Base-by-base conservation (phyloP, 192 early-diverging fungal species). In the Rhizoclosmatium sp. region DNA sequence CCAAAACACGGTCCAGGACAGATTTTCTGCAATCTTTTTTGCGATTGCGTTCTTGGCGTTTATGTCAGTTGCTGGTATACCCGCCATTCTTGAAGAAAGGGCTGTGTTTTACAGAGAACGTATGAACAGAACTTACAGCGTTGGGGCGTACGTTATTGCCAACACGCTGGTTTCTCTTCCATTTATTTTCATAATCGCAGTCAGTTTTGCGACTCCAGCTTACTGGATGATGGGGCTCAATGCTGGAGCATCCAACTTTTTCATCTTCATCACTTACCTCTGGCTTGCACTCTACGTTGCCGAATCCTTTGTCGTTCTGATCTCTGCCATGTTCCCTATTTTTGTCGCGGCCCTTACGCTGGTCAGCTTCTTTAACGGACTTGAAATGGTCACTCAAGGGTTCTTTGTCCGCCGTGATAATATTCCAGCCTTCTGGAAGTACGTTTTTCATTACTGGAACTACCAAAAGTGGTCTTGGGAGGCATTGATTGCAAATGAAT, bases 51-150 rank as follows among this genome's bases (percentile, higher is more conserved):
- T 82, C 67, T 58, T 82, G 41, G 68, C 46, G 31, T 82, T 82
- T 58, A 82, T 85, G 84, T 54, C 73, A n/a, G 84, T 85, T 10
- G 84, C 84, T 46, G 81, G 82, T 46, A 85, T 85, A 23, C 84
- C 84, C 2, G 78, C 80, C 4, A 80, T 85, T 47, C 59, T 85
- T 2, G 84, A 85, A 66, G 84, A 85, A 49, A 78, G 84, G 2
- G 45, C 19, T 45, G 82, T 85, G 3, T 85, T 83, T 71, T 47
- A 85, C 5, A 74, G 82, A 12, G 84, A 85, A 62, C 49, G 75
- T 21, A 39, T 62, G 49, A 85, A 83, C 73, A 71, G 84, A 2
- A 71, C 69, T 4, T 71, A 71, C 59, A 84, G 59, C 73, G 75
- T 77, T n/a, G 80, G 69, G 10, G 59, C 80, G 1, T 84, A 85